Conservation (phyloP, 352 stramenopile genomes). For the Thraustochytrium striatum region DNA sequence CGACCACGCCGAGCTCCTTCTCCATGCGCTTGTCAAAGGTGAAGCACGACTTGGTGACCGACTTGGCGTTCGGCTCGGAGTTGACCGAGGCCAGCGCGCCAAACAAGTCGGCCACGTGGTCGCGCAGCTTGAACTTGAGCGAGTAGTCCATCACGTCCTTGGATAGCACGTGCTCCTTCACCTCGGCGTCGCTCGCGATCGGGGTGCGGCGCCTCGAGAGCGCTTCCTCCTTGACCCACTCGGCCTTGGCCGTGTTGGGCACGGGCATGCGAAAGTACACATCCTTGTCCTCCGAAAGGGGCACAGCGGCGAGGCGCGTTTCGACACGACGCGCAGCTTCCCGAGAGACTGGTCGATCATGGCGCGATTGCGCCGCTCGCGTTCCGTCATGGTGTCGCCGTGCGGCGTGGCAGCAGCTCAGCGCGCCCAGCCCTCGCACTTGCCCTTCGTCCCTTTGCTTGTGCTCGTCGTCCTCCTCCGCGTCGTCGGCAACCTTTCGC, state of each 20-base stretch:
- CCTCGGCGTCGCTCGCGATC: background rate
- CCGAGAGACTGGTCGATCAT: background rate
- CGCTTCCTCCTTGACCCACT: background rate
- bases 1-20: background rate
- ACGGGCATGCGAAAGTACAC: slow-evolving; percentile 14
- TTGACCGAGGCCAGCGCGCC: background rate
- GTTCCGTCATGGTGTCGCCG: background rate
- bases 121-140: slow-evolving; percentile 42
- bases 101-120: slow-evolving; percentile 40
- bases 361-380: background rate
- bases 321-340: slow-evolving; percentile 16
- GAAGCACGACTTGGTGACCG: slow-evolving; percentile 17
- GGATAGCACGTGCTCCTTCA: background rate
- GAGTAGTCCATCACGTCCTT: slow-evolving; percentile 3
- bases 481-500: background rate
- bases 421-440: background rate
- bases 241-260: background rate
- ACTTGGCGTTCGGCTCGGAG: background rate
- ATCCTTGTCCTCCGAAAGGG: slow-evolving; percentile 35
- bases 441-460: background rate
- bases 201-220: background rate
- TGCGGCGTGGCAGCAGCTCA: background rate
- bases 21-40: slow-evolving; percentile 35
- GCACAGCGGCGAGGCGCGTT: slow-evolving; percentile 17
- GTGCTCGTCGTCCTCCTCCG: background rate